Evolutionary conservation across 2,329 filamentous ascomycete genomes (phyloP), one percentile per base, ranked within the genome.

Genomic region (Phaeosphaeria sp.): DNA sequence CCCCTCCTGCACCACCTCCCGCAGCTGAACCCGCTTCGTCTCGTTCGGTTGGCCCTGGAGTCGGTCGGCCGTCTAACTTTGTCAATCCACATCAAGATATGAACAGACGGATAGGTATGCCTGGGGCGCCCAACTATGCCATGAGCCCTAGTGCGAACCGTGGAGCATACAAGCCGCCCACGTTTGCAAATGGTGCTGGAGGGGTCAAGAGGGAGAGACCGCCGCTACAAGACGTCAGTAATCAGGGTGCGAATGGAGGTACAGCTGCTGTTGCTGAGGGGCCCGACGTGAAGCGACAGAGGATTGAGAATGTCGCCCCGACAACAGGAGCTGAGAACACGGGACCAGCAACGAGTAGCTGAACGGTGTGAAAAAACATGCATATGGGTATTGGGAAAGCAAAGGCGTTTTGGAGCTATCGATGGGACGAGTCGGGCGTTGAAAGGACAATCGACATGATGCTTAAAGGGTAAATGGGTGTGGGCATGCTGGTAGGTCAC

Each of bases 41-140:
- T 60, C 20, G 54, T 39, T 20, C 60, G 58, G 43, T 50, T 62
- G 52, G 59, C 59, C 39, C 46, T 18, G 54, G 44, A 10, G 59
- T 57, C 43, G 62, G 56, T 36, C 64, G 67, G 1, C 62, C 69
- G 17, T 64, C 78, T 1, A 84, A 82, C 57, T 81, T 83, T 42
- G 74, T 81, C 44, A 83, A 84, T 54, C 81, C 82, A 10, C 76
- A 82, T 10, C 73, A 78, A 41, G 82, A 84, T 59, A 63, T 73
- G 51, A 78, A 76, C 56, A 72, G 83, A 18, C 69, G 80, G 25
- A 80, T 85, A 18, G 83, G 83, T 17, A 82, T 83, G 79, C 83
- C 82, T 7, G 69, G 69, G n/a, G 74, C 68, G 15, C 56, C 63
- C 13, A 59, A 47, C 49, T 69, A 63, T 20, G 72, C 75, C 30